Conservation (phyloP, 106 monocot species). For the Phalaenopsis equestris region DNA sequence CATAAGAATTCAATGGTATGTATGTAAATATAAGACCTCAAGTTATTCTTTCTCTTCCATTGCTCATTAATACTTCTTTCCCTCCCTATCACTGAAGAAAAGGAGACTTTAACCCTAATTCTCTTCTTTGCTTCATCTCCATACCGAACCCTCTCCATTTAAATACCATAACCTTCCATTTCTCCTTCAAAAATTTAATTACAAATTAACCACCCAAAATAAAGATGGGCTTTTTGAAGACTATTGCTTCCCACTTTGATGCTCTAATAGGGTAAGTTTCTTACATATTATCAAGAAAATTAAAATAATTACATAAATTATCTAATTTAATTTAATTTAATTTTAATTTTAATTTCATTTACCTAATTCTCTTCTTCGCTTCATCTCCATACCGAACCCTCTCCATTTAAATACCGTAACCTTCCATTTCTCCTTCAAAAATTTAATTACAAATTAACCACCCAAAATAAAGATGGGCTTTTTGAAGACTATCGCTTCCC, state of each 20-base stretch:
- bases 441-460: neutral
- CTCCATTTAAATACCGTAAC: neutral
- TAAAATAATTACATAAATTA: too few species aligned
- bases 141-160: too few species aligned
- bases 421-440: neutral
- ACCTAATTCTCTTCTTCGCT: constrained; percentile 26
- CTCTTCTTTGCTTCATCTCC: constrained; percentile 15
- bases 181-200: neutral
- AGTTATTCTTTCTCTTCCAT: neutral
- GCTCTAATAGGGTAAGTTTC: constrained; percentile 56
- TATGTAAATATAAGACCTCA: neutral
- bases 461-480: constrained; percentile 41
- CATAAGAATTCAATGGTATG: too few species aligned
- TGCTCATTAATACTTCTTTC: constrained; percentile 7
- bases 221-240: constrained; percentile 53
- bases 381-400: neutral
- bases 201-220: neutral
- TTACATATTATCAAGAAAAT: neutral
- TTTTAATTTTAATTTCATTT: neutral
- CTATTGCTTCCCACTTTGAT: constrained; percentile 47
- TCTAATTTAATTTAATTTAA: too few species aligned
- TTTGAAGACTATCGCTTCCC: constrained; percentile 32
- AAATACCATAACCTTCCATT: neutral
- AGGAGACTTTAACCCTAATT: constrained; percentile 17
- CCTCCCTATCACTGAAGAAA: constrained; percentile 35